These are phyloP conservation scores for Mayamaea pseudoterrestris DNA, from an alignment of 108 stramenopile species.

Conservation along the genomic window DNA sequence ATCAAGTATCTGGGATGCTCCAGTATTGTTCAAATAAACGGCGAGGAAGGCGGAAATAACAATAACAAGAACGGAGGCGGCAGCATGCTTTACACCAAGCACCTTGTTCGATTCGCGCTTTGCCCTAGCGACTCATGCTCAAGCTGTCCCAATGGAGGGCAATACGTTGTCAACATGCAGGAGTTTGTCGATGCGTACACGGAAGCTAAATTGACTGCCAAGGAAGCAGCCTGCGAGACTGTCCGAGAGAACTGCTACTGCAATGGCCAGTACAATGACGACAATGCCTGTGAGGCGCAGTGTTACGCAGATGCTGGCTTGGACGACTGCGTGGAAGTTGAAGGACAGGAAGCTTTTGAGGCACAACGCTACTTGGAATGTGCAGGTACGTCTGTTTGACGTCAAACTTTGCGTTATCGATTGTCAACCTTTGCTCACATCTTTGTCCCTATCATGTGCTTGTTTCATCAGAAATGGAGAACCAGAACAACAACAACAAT, in stretches of 20 bases:
- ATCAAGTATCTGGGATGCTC: slow-evolving; percentile 63
- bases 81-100: slow-evolving; percentile 38
- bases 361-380: slow-evolving; percentile 44
- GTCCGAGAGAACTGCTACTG: slow-evolving; percentile 68
- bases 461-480: slow-evolving; percentile 31
- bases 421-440: neutral
- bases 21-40: slow-evolving; percentile 17
- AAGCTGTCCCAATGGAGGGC: slow-evolving; percentile 27
- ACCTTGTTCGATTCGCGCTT: slow-evolving; percentile 61
- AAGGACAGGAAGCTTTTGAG: slow-evolving; percentile 32
- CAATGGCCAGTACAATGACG: slow-evolving; percentile 43
- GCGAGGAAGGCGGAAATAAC: slow-evolving; percentile 14
- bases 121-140: slow-evolving; percentile 36
- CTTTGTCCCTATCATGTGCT: slow-evolving; percentile 1
- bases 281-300: slow-evolving; percentile 29
- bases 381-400: slow-evolving; percentile 12
- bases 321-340: slow-evolving; percentile 31
- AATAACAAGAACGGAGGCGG: slow-evolving; percentile 27
- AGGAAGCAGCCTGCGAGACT: slow-evolving; percentile 53
- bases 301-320: slow-evolving; percentile 43
- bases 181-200: slow-evolving; percentile 65
- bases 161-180: slow-evolving; percentile 61
- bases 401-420: neutral
- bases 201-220: slow-evolving; percentile 25
- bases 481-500: slow-evolving; percentile 34